Conservation (phyloP, 441 rosid genomes). For the Populus trichocarpa region DNA sequence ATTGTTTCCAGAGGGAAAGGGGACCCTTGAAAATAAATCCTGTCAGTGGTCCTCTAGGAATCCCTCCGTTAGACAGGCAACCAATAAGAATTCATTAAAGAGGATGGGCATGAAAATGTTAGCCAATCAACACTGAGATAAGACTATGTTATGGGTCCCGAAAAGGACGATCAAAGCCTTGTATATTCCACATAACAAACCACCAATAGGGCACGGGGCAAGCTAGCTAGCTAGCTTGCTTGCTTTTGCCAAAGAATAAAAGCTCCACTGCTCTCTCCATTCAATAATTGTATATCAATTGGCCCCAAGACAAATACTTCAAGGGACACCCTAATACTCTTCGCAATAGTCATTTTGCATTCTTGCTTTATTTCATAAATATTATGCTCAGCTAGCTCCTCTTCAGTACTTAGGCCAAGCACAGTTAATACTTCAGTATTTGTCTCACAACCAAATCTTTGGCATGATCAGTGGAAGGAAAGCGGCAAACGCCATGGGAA, state of each 20-base stretch:
- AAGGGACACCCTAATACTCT: constrained; percentile 10
- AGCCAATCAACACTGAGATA: constrained; percentile 49
- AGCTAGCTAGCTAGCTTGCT: no score
- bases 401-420: background rate
- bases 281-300: constrained; percentile 17
- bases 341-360: constrained; percentile 13
- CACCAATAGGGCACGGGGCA: constrained; percentile 28
- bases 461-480: constrained; percentile 33
- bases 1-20: background rate
- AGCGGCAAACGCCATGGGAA: constrained; percentile 40
- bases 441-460: background rate
- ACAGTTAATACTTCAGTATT: background rate
- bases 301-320: constrained; percentile 17
- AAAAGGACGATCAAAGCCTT: background rate
- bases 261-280: constrained; percentile 8
- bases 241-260: background rate
- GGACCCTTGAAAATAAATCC: constrained; percentile 7
- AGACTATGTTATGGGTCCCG: constrained; percentile 35
- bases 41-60: constrained; percentile 31
- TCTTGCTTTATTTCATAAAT: background rate
- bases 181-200: background rate
- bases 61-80: constrained; percentile 28
- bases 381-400: background rate
- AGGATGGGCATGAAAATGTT: constrained; percentile 29
- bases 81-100: constrained; percentile 37